These are phyloP conservation scores for Diutina pseudorugosa DNA, from an alignment of 1,139 yeast genomes.

Conservation along the genomic window DNA sequence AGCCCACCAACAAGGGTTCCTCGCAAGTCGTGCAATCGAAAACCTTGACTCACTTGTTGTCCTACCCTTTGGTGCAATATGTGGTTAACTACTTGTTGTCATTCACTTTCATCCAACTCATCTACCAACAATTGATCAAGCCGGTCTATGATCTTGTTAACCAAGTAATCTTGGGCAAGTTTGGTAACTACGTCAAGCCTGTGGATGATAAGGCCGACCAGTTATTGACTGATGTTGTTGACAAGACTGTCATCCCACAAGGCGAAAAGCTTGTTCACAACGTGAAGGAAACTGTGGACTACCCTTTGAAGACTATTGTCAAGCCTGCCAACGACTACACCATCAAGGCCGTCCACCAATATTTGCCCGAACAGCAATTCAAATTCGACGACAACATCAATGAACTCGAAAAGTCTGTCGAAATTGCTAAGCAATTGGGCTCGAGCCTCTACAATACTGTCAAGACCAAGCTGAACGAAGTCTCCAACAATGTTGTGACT, in stretches of 20 bases:
- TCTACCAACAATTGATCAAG: slow-evolving; percentile 8
- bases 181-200: slow-evolving; percentile 15
- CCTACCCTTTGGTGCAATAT: slow-evolving; percentile 20
- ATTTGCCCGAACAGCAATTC: slow-evolving; percentile 15
- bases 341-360: slow-evolving; percentile 18
- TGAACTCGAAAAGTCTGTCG: slow-evolving; percentile 2
- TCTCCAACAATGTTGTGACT: background rate
- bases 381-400: background rate
- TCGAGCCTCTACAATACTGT: background rate
- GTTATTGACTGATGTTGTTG: slow-evolving; percentile 12
- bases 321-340: slow-evolving; percentile 19
- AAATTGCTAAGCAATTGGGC: slow-evolving; percentile 4
- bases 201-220: slow-evolving; percentile 20
- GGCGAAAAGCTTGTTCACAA: background rate
- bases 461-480: slow-evolving; percentile 1
- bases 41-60: slow-evolving; percentile 21
- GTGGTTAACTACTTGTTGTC: slow-evolving; percentile 16
- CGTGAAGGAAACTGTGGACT: slow-evolving; percentile 8
- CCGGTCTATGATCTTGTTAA: slow-evolving; percentile 12
- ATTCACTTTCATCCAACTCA: slow-evolving; percentile 14
- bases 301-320: slow-evolving; percentile 16
- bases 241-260: slow-evolving; percentile 9
- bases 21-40: slow-evolving; percentile 13
- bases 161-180: slow-evolving; percentile 13
- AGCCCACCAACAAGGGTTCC: background rate